These are phyloP conservation scores for Acidiella bohemica DNA, from an alignment of 495 filamentous ascomycete species.

Conservation along the genomic window DNA sequence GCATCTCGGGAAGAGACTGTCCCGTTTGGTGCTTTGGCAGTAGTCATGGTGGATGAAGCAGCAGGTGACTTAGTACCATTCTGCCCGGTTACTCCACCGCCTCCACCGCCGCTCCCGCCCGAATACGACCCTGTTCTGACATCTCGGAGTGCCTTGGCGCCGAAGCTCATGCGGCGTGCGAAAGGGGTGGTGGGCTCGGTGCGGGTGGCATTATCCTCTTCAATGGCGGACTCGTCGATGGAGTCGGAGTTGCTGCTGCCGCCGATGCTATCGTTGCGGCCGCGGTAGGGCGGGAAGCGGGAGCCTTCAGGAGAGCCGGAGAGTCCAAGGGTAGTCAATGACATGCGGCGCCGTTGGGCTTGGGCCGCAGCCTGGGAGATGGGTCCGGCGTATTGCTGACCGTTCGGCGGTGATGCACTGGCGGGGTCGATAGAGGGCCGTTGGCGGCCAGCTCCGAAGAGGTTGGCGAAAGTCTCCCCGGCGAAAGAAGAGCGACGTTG, in stretches of 20 bases:
- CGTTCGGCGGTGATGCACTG: constrained; percentile 18
- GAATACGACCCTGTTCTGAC: constrained; percentile 41
- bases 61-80: constrained; percentile 20
- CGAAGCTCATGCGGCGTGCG: constrained; percentile 77
- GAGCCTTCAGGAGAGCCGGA: constrained; percentile 61
- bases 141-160: constrained; percentile 70
- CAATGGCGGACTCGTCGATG: constrained; percentile 73
- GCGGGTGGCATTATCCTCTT: constrained; percentile 45
- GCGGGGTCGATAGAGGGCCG: constrained; percentile 1
- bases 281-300: constrained; percentile 37
- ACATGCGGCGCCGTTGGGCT: constrained; percentile 68
- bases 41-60: constrained; percentile 5
- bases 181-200: constrained; percentile 55
- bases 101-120: constrained; percentile 13
- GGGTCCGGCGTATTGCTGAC: constrained; percentile 44
- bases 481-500: constrained; percentile 28
- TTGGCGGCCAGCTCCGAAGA: constrained; percentile 21
- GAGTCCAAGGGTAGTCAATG: constrained; percentile 72
- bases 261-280: constrained; percentile 57
- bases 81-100: constrained; percentile 14
- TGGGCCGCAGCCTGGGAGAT: constrained; percentile 50
- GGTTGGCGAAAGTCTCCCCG: constrained; percentile 28
- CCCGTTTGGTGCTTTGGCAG: constrained; percentile 19
- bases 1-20: constrained; percentile 33
- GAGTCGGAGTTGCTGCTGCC: constrained; percentile 58